These are phyloP conservation scores for Quercus suber DNA, from an alignment of 306 rosid genomes.

Conservation along the genomic window DNA sequence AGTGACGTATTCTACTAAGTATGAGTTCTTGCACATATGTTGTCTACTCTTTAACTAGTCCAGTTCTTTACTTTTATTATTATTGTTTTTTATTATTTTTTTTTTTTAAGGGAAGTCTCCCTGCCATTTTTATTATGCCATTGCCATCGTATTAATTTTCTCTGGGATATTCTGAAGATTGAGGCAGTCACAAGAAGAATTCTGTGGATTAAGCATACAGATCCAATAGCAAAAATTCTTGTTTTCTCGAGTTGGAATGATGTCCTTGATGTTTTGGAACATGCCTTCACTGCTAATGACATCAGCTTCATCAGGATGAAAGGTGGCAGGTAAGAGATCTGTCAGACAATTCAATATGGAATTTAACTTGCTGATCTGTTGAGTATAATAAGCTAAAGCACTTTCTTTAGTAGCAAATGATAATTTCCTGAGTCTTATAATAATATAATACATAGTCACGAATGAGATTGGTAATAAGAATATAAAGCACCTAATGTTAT, in stretches of 20 bases:
- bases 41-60: neutral
- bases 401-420: neutral
- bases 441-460: neutral
- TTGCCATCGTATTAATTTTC: neutral
- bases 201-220: slow-evolving; percentile 75
- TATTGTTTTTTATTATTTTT: too few relatives aligned
- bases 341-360: neutral
- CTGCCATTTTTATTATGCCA: neutral
- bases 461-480: neutral
- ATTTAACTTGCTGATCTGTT: neutral
- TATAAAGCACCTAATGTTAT: neutral
- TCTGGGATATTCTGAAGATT: slow-evolving; percentile 51
- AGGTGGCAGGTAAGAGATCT: slow-evolving; percentile 81
- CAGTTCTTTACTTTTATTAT: too few relatives aligned
- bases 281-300: slow-evolving; percentile 67
- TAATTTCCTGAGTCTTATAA: neutral
- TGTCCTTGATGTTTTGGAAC: slow-evolving; percentile 92
- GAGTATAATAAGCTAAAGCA: neutral
- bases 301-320: slow-evolving; percentile 76
- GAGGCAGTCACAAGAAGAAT: slow-evolving; percentile 93
- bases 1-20: slow-evolving; percentile 16
- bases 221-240: slow-evolving; percentile 70
- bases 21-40: neutral
- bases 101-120: neutral
- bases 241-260: slow-evolving; percentile 97